These are phyloP conservation scores for Amphichorda felina DNA, from an alignment of 2,329 filamentous ascomycete species.

Conservation along the genomic window DNA sequence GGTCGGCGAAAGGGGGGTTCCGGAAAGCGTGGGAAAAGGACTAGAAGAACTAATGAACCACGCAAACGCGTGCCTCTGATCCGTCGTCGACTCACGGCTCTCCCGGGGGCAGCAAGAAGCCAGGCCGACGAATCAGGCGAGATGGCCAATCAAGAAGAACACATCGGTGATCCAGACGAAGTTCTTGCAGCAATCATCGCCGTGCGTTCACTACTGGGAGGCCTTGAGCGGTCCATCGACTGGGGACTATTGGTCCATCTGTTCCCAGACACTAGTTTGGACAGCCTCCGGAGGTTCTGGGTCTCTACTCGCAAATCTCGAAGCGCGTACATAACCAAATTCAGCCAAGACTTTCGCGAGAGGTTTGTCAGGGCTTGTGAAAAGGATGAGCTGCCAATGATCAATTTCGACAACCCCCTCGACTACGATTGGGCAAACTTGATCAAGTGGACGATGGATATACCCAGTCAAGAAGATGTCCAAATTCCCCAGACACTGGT, in stretches of 20 bases:
- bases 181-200: slow-evolving; percentile 47
- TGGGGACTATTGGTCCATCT: slow-evolving; percentile 46
- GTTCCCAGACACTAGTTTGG: slow-evolving; percentile 41
- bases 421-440: slow-evolving; percentile 58
- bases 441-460: slow-evolving; percentile 53
- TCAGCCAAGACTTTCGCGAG: slow-evolving; percentile 50
- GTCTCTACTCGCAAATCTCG: slow-evolving; percentile 35
- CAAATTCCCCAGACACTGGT: slow-evolving; percentile 34
- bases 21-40: neutral
- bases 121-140: neutral
- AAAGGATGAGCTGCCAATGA: slow-evolving; percentile 41
- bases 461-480: slow-evolving; percentile 30
- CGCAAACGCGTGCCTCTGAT: slow-evolving; percentile 4
- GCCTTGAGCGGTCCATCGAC: slow-evolving; percentile 45
- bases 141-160: slow-evolving; percentile 4
- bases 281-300: slow-evolving; percentile 44
- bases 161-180: slow-evolving; percentile 11
- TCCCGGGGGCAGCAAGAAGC: neutral
- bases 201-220: slow-evolving; percentile 46
- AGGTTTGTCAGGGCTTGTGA: slow-evolving; percentile 57
- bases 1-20: neutral
- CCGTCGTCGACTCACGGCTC: slow-evolving; percentile 2
- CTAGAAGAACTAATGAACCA: neutral
- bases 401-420: slow-evolving; percentile 51
- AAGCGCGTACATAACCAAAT: slow-evolving; percentile 37